Percentiles rank a stretch among this genome's conserved stretches.
Evolutionary conservation across 2,329 filamentous ascomycete genomes (phyloP).

Genomic region (Phoma sp.): DNA sequence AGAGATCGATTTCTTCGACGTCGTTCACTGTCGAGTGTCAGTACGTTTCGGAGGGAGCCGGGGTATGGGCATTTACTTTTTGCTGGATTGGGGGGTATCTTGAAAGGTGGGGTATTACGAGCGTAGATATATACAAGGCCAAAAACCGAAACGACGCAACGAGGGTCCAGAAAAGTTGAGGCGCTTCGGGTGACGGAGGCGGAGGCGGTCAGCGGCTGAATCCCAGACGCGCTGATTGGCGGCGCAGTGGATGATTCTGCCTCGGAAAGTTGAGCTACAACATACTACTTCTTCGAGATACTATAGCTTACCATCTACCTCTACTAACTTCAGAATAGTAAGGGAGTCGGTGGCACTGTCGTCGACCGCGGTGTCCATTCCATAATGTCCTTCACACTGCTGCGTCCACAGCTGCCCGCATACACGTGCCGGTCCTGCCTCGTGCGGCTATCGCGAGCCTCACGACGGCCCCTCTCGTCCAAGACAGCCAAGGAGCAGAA

Average conservation of each 20-base stretch:
- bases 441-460: constrained; percentile 22
- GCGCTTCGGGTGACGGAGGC: constrained; percentile 2
- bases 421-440: constrained; percentile 43
- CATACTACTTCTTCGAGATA: too few relatives aligned
- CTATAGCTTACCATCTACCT: too few relatives aligned
- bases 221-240: constrained; percentile 19
- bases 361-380: neutral
- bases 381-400: constrained; percentile 31
- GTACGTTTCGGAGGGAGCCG: neutral
- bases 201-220: constrained; percentile 18
- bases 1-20: constrained; percentile 64
- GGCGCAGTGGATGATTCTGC: constrained; percentile 13
- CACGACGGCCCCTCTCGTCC: constrained; percentile 22
- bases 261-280: constrained; percentile 15
- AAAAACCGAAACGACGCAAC: neutral
- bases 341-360: neutral
- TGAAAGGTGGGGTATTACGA: neutral
- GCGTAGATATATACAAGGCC: neutral
- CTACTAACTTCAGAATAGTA: too few relatives aligned
- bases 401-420: constrained; percentile 29
- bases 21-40: constrained; percentile 14
- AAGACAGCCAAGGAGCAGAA: constrained; percentile 13
- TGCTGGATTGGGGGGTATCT: neutral
- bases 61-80: neutral
- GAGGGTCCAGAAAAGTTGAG: constrained; percentile 9